These are phyloP conservation scores for Pseudogymnoascus destructans DNA, from an alignment of 2,329 filamentous ascomycete genomes.

Conservation along the genomic window DNA sequence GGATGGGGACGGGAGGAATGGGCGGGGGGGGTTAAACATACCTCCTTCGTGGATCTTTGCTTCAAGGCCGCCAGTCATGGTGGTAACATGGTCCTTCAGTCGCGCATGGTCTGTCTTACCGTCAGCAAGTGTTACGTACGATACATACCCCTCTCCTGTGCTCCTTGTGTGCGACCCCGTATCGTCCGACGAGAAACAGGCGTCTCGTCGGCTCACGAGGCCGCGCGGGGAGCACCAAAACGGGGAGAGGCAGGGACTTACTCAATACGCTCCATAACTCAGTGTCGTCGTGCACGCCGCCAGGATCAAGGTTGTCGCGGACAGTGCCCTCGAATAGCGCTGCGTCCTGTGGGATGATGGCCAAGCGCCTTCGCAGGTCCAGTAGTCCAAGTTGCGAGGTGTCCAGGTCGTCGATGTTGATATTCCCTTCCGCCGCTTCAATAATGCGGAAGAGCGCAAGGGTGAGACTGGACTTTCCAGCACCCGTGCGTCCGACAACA, in stretches of 20 bases:
- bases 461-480: conserved; percentile 89
- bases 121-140: conserved; percentile 28
- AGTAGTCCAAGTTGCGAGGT: conserved; percentile 82
- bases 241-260: conserved; percentile 34
- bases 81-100: conserved; percentile 75
- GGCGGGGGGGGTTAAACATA: conserved; percentile 35
- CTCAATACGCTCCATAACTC: conserved; percentile 92
- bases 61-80: conserved; percentile 82
- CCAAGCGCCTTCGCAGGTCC: conserved; percentile 76
- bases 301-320: conserved; percentile 89
- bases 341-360: conserved; percentile 96
- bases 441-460: conserved; percentile 92
- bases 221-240: background rate
- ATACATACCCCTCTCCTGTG: conserved; percentile 19
- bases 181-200: conserved; percentile 1
- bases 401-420: conserved; percentile 80
- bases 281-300: conserved; percentile 89
- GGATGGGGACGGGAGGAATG: background rate
- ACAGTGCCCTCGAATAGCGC: conserved; percentile 89
- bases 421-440: conserved; percentile 68
- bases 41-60: conserved; percentile 88
- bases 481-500: conserved; percentile 89
- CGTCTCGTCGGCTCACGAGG: conserved; percentile 1
- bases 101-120: conserved; percentile 65
- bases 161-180: background rate